Conservation (phyloP, 345 rosid species). For the Salix brachista region DNA sequence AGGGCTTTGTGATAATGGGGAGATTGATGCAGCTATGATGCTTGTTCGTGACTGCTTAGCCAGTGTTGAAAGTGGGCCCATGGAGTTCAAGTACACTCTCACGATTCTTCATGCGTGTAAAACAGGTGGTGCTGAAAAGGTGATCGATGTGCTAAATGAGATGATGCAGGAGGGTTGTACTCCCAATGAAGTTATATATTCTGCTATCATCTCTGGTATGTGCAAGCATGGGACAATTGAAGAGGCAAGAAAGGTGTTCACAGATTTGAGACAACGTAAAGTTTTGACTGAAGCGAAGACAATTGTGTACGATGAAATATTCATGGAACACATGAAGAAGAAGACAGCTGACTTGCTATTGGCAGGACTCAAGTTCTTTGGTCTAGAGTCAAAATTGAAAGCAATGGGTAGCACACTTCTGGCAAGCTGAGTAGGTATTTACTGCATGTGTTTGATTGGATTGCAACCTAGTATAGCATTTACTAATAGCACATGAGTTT, state of each 20-base stretch:
- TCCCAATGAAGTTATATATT: slow-evolving; percentile 53
- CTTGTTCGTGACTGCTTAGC: slow-evolving; percentile 82
- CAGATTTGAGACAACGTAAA: slow-evolving; percentile 45
- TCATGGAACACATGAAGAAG: slow-evolving; percentile 74
- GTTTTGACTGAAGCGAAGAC: slow-evolving; percentile 58
- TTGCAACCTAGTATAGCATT: neutral
- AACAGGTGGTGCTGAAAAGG: slow-evolving; percentile 48
- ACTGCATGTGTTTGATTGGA: neutral
- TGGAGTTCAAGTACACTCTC: slow-evolving; percentile 72
- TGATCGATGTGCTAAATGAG: slow-evolving; percentile 67
- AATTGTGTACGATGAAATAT: slow-evolving; percentile 72
- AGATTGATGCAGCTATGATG: slow-evolving; percentile 77
- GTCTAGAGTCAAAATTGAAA: slow-evolving; percentile 81
- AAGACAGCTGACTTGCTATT: slow-evolving; percentile 76
- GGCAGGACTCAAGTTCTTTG: slow-evolving; percentile 74
- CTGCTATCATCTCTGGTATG: slow-evolving; percentile 71
- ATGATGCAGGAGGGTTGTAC: slow-evolving; percentile 61
- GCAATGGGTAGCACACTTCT: slow-evolving; percentile 61
- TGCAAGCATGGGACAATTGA: slow-evolving; percentile 69
- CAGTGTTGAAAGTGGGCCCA: slow-evolving; percentile 60
- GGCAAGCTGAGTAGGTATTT: slow-evolving; percentile 19
- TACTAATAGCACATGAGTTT: neutral
- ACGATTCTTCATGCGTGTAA: slow-evolving; percentile 54
- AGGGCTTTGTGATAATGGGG: slow-evolving; percentile 75
- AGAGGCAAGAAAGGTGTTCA: slow-evolving; percentile 68